These are phyloP conservation scores for Wickerhamomyces rabaulensis DNA, from an alignment of 805 yeast genomes.

Conservation along the genomic window DNA sequence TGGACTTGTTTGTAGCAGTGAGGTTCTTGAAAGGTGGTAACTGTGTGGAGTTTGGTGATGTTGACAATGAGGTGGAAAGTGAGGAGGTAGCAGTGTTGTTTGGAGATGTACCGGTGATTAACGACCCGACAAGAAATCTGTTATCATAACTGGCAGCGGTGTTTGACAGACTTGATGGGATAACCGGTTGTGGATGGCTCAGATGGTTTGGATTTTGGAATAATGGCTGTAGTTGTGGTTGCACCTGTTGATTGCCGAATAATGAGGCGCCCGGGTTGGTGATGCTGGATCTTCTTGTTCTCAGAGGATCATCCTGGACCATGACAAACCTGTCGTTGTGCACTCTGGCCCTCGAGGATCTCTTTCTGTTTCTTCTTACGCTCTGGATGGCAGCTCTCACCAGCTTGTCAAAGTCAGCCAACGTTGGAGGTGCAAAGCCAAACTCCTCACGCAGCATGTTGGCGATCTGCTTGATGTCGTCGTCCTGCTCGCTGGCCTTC, in stretches of 20 bases:
- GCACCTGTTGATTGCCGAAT: background rate
- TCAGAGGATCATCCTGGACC: constrained; percentile 11
- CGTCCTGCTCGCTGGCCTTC: constrained; percentile 92
- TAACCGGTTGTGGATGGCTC: background rate
- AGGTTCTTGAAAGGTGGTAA: constrained; percentile 3
- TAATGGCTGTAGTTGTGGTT: background rate
- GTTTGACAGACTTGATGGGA: background rate
- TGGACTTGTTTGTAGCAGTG: background rate
- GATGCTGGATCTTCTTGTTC: background rate
- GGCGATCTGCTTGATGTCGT: constrained; percentile 74
- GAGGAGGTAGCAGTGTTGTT: background rate
- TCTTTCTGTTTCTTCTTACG: constrained; percentile 79
- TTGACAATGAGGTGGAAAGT: constrained; percentile 2
- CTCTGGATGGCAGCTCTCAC: constrained; percentile 94
- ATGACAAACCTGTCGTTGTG: constrained; percentile 17
- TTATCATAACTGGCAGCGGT: background rate
- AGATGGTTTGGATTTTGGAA: background rate
- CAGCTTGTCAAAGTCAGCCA: constrained; percentile 77
- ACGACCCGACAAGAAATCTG: background rate
- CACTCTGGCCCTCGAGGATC: constrained; percentile 35
- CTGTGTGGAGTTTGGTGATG: constrained; percentile 1
- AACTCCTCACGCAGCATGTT: constrained; percentile 72
- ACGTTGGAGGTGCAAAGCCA: constrained; percentile 51
- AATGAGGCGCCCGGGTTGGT: background rate
- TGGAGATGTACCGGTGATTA: background rate